A percentile compares a stretch with the other conserved stretches of the same genome.
Conservation (phyloP, 148 eudicot genomes). For the Amaranthus cruentus region DNA sequence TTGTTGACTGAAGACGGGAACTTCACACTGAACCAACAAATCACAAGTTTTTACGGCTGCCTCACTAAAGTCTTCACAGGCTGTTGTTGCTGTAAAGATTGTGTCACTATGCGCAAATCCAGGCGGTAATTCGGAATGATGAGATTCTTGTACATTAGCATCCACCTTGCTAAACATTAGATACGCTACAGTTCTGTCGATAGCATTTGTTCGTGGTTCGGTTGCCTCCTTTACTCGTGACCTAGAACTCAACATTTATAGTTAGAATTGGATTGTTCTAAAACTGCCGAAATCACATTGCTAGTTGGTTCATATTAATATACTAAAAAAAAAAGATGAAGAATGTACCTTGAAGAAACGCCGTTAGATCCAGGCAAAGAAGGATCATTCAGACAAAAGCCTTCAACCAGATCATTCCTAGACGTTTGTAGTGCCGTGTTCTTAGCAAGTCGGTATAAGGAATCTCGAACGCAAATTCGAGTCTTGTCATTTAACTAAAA, state of each 20-base stretch:
- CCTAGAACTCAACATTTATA: slow-evolving; percentile 32
- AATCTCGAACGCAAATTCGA: slow-evolving; percentile 72
- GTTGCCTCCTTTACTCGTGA: slow-evolving; percentile 23
- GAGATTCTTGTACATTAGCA: slow-evolving; percentile 18
- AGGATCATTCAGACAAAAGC: slow-evolving; percentile 23
- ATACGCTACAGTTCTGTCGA: slow-evolving; percentile 81
- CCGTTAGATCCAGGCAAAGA: slow-evolving; percentile 22
- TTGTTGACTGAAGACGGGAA: slow-evolving; percentile 30
- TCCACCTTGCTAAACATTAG: slow-evolving; percentile 57
- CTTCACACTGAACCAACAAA: slow-evolving; percentile 39
- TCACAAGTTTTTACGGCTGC: background rate
- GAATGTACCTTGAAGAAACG: slow-evolving; percentile 38
- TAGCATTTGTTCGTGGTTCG: slow-evolving; percentile 50
- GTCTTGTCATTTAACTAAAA: slow-evolving; percentile 52
- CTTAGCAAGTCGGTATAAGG: slow-evolving; percentile 78
- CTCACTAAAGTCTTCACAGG: slow-evolving; percentile 6
- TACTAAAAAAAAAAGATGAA: background rate
- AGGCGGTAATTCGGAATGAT: slow-evolving; percentile 16
- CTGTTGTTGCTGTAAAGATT: slow-evolving; percentile 2
- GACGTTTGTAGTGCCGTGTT: slow-evolving; percentile 38
- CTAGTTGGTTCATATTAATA: background rate
- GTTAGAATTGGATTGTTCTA: background rate
- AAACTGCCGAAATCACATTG: background rate
- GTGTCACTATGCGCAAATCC: slow-evolving; percentile 20
- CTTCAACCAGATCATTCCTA: slow-evolving; percentile 22